Evolutionary conservation across 1,284 basidiomycete genomes (phyloP), one percentile per base, ranked within the genome.

Genomic region (Moesziomyces antarcticus): DNA sequence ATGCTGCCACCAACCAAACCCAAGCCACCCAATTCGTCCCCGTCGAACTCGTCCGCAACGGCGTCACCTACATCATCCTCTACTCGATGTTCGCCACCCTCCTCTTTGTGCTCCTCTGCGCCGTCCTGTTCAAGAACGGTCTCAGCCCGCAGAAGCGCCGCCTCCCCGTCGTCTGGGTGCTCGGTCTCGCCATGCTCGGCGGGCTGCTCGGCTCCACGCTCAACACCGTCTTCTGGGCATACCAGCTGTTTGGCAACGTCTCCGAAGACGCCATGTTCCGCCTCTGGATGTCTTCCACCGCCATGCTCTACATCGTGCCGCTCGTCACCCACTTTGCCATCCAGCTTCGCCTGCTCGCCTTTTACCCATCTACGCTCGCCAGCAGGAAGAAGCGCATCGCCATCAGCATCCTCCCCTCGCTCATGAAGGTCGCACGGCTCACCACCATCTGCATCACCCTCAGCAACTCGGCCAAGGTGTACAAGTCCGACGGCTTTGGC

Each of bases 61-160:
- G 72, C 27, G 73, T 75, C 51, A 67, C 67, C 44, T 75, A 75
- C 48, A 75, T 77, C 59, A 77, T 77, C 41, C 72, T 77, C 52
- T 77, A 77, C 66, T 71, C 68, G 14, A 73, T 70, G 59, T 68
- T 74, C 35, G 65, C 69, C 13, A 74, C 75, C 2, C 61, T 77
- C 5, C 75, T 77, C 52, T 77, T 77, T 41, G 61, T 74, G 11
- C 59, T 77, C 18, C 60, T 75, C 13, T 68, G 66, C 51, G 62
- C 70, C 27, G 69, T 77, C 14, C 65, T 77, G 9, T 64, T 75
- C 56, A 75, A 72, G 44, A 65, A 75, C 50, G 72, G 72, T 53
- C 58, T 77, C 51, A 63, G 60, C 44, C 57, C 58, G 3, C 60
- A 67, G 25, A 74, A 71, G 56, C 61, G 73, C 11, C 49, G 59